Evolutionary conservation across 2,329 filamentous ascomycete species (phyloP), one percentile per base, ranked within the genome.

Genomic region (Curvularia spicifera): DNA sequence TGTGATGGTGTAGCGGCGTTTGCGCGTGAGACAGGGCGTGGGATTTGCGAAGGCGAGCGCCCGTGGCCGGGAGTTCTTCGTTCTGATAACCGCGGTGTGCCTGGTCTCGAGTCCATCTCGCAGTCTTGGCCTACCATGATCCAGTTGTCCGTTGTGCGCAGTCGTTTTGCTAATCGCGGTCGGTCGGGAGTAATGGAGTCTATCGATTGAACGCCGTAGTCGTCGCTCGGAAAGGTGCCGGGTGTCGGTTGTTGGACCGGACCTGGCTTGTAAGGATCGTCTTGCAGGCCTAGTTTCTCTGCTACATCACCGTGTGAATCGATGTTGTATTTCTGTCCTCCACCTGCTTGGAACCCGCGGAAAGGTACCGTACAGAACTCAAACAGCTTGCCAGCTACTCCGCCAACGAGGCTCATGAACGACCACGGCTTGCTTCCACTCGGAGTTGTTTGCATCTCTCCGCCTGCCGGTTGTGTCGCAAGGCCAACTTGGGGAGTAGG

Each of bases 281-380:
- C 67, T 10, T 70, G 65, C 5, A 68, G 56, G 1, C 66, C 66
- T 2, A 71, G 57, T 42, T 69, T 68, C 5, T 64, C 62, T 6
- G 65, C 68, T n/a, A 72, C 61, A 59, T 69, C 64, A 59, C 59
- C 57, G 31, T 75, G 67, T 7, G 64, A 55, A n/a, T 81, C 73
- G 65, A 91, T 79, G 6, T 84, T 80, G 70, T 93, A 96, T 26
- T 87, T 87, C 59, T 82, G 82, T 8, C 93, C 94, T 3, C 90
- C 91, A 7, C 93, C 94, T 12, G 93, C 92, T 61, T 93, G 88
- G 75, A 97, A 97, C 0, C 93, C 93, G 53, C 85, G 84, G 71
- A 97, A 96, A 0, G 90, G 86, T 24, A 80, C 86, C 0, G 81
- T 79, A 79, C 93, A 97, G 69, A 97, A 95, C 66, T 93, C 86